phyloP scores from a whole-genome alignment of 2,329 filamentous ascomycete genomes.

The Ilyonectria sp. region DNA sequence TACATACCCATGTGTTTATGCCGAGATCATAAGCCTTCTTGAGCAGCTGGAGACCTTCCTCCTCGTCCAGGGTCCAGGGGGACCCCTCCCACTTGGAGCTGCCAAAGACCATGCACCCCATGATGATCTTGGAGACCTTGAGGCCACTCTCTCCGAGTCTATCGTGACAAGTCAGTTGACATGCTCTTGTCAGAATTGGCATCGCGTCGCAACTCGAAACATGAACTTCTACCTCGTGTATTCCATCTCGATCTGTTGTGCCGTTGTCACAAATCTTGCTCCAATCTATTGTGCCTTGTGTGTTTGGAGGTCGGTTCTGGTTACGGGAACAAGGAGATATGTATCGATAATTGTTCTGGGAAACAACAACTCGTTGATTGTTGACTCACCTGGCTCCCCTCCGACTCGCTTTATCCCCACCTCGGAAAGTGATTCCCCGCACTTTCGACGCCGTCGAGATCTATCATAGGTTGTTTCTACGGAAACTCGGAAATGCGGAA shows the following conservation, averaged over 20 bases:
- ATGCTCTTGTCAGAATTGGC: neutral
- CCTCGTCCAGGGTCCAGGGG: constrained; percentile 42
- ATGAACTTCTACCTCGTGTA: constrained; percentile 34
- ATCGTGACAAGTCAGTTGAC: constrained; percentile 26
- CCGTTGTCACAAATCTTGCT: constrained; percentile 9
- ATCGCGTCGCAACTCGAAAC: constrained; percentile 11
- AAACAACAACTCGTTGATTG: neutral
- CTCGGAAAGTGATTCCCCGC: constrained; percentile 12
- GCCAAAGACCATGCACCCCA: constrained; percentile 55
- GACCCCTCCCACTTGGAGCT: constrained; percentile 52
- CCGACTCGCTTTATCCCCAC: neutral
- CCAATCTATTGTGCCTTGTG: neutral
- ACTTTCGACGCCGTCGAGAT: neutral
- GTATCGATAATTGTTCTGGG: neutral
- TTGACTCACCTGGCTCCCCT: constrained; percentile 11
- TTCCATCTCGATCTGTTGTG: constrained; percentile 34
- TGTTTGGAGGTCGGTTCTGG: neutral
- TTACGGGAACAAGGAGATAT: neutral
- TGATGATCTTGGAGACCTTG: constrained; percentile 58
- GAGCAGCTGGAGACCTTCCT: constrained; percentile 68
- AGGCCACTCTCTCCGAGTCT: constrained; percentile 58
- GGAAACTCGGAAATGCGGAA: constrained; percentile 8
- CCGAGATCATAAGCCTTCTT: constrained; percentile 76
- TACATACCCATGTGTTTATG: constrained; percentile 67
- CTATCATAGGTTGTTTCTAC: neutral